Evolutionary conservation across 2,329 filamentous ascomycete species (phyloP), one percentile per base, ranked within the genome.

Genomic region (Rhinocladiella similis): DNA sequence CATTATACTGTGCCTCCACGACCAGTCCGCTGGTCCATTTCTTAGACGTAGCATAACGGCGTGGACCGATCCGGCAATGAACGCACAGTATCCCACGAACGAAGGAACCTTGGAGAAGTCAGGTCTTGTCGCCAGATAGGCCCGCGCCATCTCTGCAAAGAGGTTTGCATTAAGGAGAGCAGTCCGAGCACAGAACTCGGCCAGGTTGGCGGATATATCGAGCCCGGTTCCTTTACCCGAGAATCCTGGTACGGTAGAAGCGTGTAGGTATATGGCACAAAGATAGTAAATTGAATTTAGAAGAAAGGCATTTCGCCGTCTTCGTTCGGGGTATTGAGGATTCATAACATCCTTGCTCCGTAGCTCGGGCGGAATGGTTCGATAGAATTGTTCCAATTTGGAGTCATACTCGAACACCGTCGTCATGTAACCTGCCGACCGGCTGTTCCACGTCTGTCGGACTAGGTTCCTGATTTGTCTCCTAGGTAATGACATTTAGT

Each of bases 111-210:
- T 46, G 13, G 43, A 18, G 18, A 46, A 46, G 43, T 46, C 43
- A 5, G 43, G 43, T 13, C 16, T 22, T 22, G 43, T 46, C 13
- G 16, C 13, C n/a, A 46, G 20, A 13, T 18, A 46, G 6, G 16
- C 43, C n/a, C 20, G n/a, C 20, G 43, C 43, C 43, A 46, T 46
- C 18, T 46, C 22, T 18, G 43, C 43, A 46, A 46, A 46, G 13
- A 25, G n/a, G 22, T 18, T 18, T 18, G 43, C 43, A 46, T 46
- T 46, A 22, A 25, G 20, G n/a, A 46, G 43, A 16, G 43, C 43
- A n/a, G 43, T 46, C 14, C n/a, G n/a, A 13, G 43, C 43, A 25
- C n/a, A 46, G 16, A 22, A 14, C 43, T 46, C 13, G 43, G n/a
- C 22, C 16, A 46, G 6, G 16, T 14, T 18, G 3, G n/a, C 14